A percentile compares a stretch with the other conserved stretches of the same genome.
Evolutionary conservation across 345 rosid genomes (phyloP).

Genomic region (Corymbia maculata): DNA sequence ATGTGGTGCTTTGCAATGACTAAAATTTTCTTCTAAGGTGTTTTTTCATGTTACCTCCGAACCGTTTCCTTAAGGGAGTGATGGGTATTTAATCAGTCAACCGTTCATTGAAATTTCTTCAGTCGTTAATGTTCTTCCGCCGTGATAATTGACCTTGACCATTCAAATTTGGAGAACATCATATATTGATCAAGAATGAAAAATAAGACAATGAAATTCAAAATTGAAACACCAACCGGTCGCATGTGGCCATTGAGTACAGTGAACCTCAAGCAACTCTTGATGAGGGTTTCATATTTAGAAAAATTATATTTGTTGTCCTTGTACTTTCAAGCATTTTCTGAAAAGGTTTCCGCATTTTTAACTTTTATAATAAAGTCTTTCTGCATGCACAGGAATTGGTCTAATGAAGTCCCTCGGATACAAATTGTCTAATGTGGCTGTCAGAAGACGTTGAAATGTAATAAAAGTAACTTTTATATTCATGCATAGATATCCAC

Average conservation of each 20-base stretch:
- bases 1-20: not conserved
- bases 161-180: not conserved
- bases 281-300: not conserved
- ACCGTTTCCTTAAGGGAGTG: not conserved
- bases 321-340: not conserved
- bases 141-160: not conserved
- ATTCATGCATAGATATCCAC: too few species aligned
- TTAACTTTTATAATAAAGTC: too few species aligned
- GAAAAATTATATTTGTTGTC: not conserved
- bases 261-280: not conserved
- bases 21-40: fast-evolving
- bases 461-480: too few species aligned
- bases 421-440: not conserved
- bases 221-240: not conserved
- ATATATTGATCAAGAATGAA: not conserved
- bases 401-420: not conserved
- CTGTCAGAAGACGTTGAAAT: not conserved
- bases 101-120: not conserved
- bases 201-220: not conserved
- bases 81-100: not conserved
- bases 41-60: not conserved
- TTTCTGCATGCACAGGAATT: not conserved
- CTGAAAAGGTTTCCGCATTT: too few species aligned
- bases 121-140: not conserved
- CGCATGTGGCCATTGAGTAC: not conserved